Evolutionary conservation across 1,284 basidiomycete species (phyloP).

Genomic region (Taiwanofungus camphoratus): DNA sequence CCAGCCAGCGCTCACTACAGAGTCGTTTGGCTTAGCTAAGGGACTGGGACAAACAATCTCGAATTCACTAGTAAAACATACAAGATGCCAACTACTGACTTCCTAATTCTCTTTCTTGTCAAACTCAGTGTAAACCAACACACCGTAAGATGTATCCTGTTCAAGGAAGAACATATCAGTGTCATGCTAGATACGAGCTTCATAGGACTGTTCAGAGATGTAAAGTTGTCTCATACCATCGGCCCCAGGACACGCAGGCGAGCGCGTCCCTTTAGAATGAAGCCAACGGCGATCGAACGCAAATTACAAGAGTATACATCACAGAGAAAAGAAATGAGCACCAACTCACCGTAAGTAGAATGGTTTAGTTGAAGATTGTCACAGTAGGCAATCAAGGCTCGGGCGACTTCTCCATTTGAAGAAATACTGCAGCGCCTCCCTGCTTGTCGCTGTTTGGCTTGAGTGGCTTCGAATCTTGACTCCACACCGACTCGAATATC

Average conservation of each 20-base stretch:
- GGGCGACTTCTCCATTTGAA: too few species aligned
- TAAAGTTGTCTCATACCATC: slow-evolving; percentile 63
- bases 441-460: slow-evolving; percentile 14
- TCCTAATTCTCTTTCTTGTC: too few species aligned
- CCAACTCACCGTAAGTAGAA: slow-evolving; percentile 18
- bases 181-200: too few species aligned
- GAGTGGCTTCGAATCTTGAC: slow-evolving; percentile 1
- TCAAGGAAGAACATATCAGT: too few species aligned
- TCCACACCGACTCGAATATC: too few species aligned
- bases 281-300: slow-evolving; percentile 65
- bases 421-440: too few species aligned
- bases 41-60: slow-evolving; percentile 3
- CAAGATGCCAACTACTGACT: too few species aligned
- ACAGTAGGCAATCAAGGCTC: too few species aligned
- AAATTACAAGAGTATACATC: slow-evolving; percentile 76
- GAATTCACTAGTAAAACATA: slow-evolving; percentile 6
- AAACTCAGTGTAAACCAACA: too few species aligned
- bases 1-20: slow-evolving; percentile 1
- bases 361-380: too few species aligned
- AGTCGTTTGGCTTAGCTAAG: slow-evolving; percentile 11
- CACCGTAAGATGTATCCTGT: too few species aligned
- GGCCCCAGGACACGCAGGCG: slow-evolving; percentile 66
- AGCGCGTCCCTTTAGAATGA: slow-evolving; percentile 63
- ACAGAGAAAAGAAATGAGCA: slow-evolving; percentile 18
- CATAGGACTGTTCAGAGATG: slow-evolving; percentile 38